These are phyloP conservation scores for Carex pumila DNA, from an alignment of 176 grass and related monocot species.

Conservation along the genomic window DNA sequence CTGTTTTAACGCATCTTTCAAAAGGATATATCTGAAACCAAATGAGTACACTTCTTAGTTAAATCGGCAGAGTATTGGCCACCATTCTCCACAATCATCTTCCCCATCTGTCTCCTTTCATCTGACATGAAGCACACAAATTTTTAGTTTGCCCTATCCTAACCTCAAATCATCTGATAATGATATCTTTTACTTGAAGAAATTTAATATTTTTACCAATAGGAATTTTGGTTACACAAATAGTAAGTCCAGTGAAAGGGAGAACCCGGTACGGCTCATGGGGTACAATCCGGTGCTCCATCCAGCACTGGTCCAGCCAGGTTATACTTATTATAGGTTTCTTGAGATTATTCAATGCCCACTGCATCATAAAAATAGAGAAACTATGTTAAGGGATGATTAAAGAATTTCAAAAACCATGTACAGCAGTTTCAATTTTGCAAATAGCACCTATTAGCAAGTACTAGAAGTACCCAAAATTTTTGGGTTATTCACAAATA, in stretches of 20 bases:
- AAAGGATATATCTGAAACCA: slow-evolving; percentile 98
- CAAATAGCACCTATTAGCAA: neutral
- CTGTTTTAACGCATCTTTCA: slow-evolving; percentile 12
- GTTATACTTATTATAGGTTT: slow-evolving; percentile 65
- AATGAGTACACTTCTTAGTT: slow-evolving; percentile 83
- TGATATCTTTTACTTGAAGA: slow-evolving; percentile 7
- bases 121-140: slow-evolving; percentile 36
- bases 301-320: slow-evolving; percentile 92
- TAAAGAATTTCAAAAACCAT: neutral
- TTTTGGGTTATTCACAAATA: neutral
- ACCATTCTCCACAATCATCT: slow-evolving; percentile 85
- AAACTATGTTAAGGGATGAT: neutral
- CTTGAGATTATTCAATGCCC: slow-evolving; percentile 71
- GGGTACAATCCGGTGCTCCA: slow-evolving; percentile 84
- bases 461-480: neutral
- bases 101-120: slow-evolving; percentile 51
- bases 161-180: slow-evolving; percentile 14
- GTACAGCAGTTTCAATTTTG: neutral
- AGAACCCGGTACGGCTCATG: slow-evolving; percentile 81
- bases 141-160: slow-evolving; percentile 4
- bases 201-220: slow-evolving; percentile 31
- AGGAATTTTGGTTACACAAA: slow-evolving; percentile 75
- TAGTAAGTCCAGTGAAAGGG: slow-evolving; percentile 87
- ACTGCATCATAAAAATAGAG: slow-evolving; percentile 45
- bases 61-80: slow-evolving; percentile 80